These are phyloP conservation scores for Cyclanthera cordifolia DNA, from an alignment of 306 rosid genomes.

Conservation along the genomic window DNA sequence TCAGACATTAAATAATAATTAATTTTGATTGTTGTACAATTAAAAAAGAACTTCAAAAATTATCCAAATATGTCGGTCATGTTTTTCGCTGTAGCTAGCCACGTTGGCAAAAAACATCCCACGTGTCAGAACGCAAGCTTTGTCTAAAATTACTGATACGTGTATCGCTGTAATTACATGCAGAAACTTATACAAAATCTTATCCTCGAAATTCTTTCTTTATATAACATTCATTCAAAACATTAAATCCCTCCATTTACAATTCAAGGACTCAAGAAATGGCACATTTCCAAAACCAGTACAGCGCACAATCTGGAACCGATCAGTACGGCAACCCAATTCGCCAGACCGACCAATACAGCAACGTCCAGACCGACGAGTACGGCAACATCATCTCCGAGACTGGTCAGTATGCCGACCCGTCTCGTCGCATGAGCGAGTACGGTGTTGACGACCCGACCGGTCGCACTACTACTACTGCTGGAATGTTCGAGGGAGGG, in stretches of 20 bases:
- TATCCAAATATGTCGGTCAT: too few relatives aligned
- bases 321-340: constrained; percentile 16
- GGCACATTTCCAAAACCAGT: constrained; percentile 17
- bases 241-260: neutral
- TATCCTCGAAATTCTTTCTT: neutral
- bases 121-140: neutral
- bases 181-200: neutral
- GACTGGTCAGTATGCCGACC: neutral
- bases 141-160: neutral
- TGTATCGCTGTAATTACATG: neutral
- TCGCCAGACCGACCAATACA: constrained; percentile 18
- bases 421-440: neutral
- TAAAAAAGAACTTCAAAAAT: too few relatives aligned
- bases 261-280: neutral
- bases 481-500: neutral
- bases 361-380: constrained; percentile 23
- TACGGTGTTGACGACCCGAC: too few relatives aligned
- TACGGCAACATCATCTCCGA: constrained; percentile 14
- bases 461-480: too few relatives aligned
- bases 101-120: too few relatives aligned
- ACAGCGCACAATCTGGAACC: neutral
- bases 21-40: too few relatives aligned
- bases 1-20: too few relatives aligned
- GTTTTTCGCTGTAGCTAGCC: too few relatives aligned
- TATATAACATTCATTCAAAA: neutral